Base-by-base conservation (phyloP, 2,329 filamentous ascomycete species). In the Pestalotiopsis sp. region DNA sequence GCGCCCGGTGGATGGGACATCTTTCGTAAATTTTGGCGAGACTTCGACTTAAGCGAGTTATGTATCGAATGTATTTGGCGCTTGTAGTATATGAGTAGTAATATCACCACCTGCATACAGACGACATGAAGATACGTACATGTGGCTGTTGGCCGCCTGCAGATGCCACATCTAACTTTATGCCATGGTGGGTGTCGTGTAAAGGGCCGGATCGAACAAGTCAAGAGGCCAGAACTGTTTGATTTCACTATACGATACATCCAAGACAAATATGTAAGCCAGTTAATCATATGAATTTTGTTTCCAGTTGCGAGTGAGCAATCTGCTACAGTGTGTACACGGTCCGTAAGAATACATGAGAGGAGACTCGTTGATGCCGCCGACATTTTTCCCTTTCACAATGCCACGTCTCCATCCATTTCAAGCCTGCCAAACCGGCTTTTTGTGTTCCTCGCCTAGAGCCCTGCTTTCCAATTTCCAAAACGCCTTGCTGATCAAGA, bases 401-500 rank as follows among this genome's bases (percentile, higher is more conserved):
- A 17, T 36, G 62, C 17, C 27, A 36, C 27, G n/a, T 36, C 13
- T 38, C 17, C 20, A 59, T 31, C 25, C 9, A 25, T 17, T 27
- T 13, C 14, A 38, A 17, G 14, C 9, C 31, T 23, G 27, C 60
- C 11, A 39, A 14, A 13, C 31, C 60, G 38, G 36, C 20, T 6
- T 41, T 25, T 39, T 45, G 20, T 63, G 12, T 23, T 31, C n/a
- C n/a, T 36, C 36, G n/a, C 39, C 11, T 25, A 6, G 13, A 7
- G 23, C 38, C 36, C 45, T 23, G 56, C 31, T 60, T 66, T 66
- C 64, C 64, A 41, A 60, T 49, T 36, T 36, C 66, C 66, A 39
- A 58, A 67, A 67, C 66, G 66, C 66, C 66, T 52, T 62, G 66
- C 66, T 67, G 52, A 49, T 62, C 20, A 25, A 14, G 17, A 23